Evolutionary conservation across 2,329 filamentous ascomycete species (phyloP).

Genomic region (Phaeoacremonium minimum): DNA sequence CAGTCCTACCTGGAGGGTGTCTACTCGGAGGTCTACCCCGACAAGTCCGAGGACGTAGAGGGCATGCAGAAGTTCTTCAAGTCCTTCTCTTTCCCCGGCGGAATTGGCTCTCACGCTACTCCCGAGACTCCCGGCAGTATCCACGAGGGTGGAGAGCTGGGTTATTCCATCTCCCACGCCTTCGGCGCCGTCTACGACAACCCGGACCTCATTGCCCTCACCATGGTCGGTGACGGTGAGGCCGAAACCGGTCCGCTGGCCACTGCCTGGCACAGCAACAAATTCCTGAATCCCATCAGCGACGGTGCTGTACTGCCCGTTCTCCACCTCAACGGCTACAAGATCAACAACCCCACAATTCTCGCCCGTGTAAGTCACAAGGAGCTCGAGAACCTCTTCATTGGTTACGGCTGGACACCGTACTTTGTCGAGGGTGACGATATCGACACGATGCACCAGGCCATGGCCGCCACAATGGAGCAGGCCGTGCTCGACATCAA

Average conservation of each 20-base stretch:
- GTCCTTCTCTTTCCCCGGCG: conserved; percentile 77
- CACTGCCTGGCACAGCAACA: conserved; percentile 77
- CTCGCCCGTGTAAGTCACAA: conserved; percentile 70
- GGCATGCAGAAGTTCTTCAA: conserved; percentile 77
- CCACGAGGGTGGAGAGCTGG: conserved; percentile 76
- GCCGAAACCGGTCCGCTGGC: conserved; percentile 77
- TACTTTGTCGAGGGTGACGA: conserved; percentile 79
- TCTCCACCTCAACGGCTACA: conserved; percentile 78
- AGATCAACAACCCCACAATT: conserved; percentile 77
- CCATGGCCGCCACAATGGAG: conserved; percentile 74
- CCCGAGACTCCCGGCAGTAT: conserved; percentile 74
- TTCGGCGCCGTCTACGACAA: conserved; percentile 75
- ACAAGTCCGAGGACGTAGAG: conserved; percentile 63
- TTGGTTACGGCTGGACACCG: conserved; percentile 73
- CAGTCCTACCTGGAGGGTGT: conserved; percentile 75
- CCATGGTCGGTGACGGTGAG: conserved; percentile 78
- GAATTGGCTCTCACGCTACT: conserved; percentile 73
- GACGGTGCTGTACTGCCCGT: conserved; percentile 76
- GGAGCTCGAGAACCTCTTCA: conserved; percentile 65
- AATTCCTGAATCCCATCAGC: conserved; percentile 75
- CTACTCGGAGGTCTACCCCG: conserved; percentile 73
- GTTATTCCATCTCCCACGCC: conserved; percentile 76
- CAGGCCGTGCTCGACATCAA: conserved; percentile 67
- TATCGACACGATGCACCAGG: conserved; percentile 71
- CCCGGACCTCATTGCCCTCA: conserved; percentile 69